Evolutionary conservation across 1,284 basidiomycete species (phyloP).

Genomic region (Inonotus hispidus): DNA sequence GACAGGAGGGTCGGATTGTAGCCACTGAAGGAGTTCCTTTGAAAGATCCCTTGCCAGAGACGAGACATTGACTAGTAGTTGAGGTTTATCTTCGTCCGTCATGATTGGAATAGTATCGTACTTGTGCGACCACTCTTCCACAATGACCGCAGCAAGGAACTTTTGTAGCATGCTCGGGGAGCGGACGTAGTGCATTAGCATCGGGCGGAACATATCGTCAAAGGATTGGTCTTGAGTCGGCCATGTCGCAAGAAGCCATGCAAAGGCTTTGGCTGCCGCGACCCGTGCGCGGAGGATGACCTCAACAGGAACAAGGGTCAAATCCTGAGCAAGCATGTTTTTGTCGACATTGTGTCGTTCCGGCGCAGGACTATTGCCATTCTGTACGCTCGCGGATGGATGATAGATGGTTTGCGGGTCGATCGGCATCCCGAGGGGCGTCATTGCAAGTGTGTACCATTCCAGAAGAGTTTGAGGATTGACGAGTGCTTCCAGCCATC

Average conservation of each 20-base stretch:
- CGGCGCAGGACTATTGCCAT: conserved; percentile 35
- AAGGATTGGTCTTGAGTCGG: conserved; percentile 31
- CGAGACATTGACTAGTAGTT: conserved; percentile 24
- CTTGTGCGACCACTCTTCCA: conserved; percentile 90
- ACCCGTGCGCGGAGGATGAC: conserved; percentile 80
- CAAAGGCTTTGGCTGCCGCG: conserved; percentile 77
- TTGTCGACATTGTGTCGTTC: conserved; percentile 95
- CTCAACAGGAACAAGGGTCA: conserved; percentile 79
- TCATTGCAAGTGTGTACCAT: conserved; percentile 90
- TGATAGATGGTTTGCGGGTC: conserved; percentile 71
- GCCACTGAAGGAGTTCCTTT: conserved; percentile 58
- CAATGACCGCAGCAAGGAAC: conserved; percentile 76
- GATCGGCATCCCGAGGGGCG: conserved; percentile 81
- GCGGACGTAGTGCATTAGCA: conserved; percentile 74
- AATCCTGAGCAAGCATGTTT: conserved; percentile 90
- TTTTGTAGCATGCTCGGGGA: conserved; percentile 92
- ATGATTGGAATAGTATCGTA: conserved; percentile 30
- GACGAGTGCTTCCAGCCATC: conserved; percentile 47
- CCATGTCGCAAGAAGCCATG: conserved; percentile 67
- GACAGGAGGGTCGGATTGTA: conserved; percentile 70
- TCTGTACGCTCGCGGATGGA: conserved; percentile 44
- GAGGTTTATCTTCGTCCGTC: neutral
- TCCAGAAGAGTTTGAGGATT: conserved; percentile 55
- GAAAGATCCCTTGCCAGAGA: conserved; percentile 63
- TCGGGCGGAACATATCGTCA: conserved; percentile 61